Evolutionary conservation across 106 monocot species (phyloP), one percentile per base, ranked within the genome.

Genomic region (Dioscorea alata): DNA sequence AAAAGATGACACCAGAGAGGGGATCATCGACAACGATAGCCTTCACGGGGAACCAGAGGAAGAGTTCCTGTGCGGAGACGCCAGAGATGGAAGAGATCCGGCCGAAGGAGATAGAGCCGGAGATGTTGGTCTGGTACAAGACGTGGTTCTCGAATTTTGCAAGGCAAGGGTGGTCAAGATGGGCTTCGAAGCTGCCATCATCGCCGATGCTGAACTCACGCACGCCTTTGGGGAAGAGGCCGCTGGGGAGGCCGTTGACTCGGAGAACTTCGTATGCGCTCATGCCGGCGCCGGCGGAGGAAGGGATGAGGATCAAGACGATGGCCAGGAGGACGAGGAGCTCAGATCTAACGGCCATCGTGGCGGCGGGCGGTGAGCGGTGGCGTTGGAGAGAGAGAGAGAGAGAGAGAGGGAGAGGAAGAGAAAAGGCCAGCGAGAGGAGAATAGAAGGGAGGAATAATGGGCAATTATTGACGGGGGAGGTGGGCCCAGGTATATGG

Each of bases 21-120:
- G 83, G 83, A 60, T 80, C 67, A 65, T 80, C 80, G 71, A 87
- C 83, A 62, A 79, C 75, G 83, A 87, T 83, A 59, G 60, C 5
- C 13, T 25, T 21, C 42, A 87, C 87, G 62, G 87, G 83, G 72
- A 87, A 80, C 87, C 87, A 87, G 71, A 87, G 80, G 69, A 87
- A 87, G 61, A 87, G 79, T 32, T 87, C 87, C 72, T 87, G 83
- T 7, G 87, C 87, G 31, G 73, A 49, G 59, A 87, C 59, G 63
- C 87, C 87, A 68, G 83, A 77, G 51, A 87, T 57, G 18, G 71
- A 28, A 28, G 77, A 63, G 74, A 87, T 83, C 77, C 74, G 71
- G 23, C 80, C 87, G 68, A 65, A 74, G 59, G 71, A 64, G 50
- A 87, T 34, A 15, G 22, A 49, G 54, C 87, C 83, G 64, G 77